Evolutionary conservation across 306 rosid species (phyloP).

Genomic region (Ammopiptanthus mongolicus): DNA sequence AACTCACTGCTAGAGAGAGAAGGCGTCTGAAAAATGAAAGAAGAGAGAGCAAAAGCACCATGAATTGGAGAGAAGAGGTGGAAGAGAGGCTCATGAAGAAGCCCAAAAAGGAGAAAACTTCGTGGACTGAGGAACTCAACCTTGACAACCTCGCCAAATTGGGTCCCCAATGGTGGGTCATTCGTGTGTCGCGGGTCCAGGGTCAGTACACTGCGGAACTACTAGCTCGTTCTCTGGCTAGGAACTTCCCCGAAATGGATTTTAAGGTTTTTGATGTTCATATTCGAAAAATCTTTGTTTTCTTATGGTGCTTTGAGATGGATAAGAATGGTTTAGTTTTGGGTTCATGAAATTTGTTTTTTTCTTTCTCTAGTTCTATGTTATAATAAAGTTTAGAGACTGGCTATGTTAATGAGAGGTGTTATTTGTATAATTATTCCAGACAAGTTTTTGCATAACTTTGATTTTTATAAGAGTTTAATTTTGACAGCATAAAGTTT

Average conservation of each 20-base stretch:
- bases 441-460: no score
- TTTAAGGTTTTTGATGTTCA: constrained; percentile 44
- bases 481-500: no score
- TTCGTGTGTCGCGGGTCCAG: constrained; percentile 54
- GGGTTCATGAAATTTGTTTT: not conserved
- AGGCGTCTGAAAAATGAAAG: constrained; percentile 67
- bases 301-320: not conserved
- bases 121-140: constrained; percentile 78
- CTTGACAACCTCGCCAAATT: constrained; percentile 56
- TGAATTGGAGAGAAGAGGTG: constrained; percentile 72
- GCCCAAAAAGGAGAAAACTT: constrained; percentile 54
- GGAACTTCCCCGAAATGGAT: constrained; percentile 48
- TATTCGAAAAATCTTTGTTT: not conserved
- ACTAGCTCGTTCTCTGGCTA: constrained; percentile 62
- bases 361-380: not conserved
- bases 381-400: not conserved
- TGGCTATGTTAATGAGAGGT: not conserved
- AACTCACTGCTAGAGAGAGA: constrained; percentile 57
- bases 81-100: constrained; percentile 68
- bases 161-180: constrained; percentile 87
- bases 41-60: constrained; percentile 49
- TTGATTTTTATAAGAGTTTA: no score
- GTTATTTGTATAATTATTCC: no score
- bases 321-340: not conserved
- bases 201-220: constrained; percentile 52